phyloP scores from a whole-genome alignment of 345 rosid genomes.

The Raphanus raphanistrum region DNA sequence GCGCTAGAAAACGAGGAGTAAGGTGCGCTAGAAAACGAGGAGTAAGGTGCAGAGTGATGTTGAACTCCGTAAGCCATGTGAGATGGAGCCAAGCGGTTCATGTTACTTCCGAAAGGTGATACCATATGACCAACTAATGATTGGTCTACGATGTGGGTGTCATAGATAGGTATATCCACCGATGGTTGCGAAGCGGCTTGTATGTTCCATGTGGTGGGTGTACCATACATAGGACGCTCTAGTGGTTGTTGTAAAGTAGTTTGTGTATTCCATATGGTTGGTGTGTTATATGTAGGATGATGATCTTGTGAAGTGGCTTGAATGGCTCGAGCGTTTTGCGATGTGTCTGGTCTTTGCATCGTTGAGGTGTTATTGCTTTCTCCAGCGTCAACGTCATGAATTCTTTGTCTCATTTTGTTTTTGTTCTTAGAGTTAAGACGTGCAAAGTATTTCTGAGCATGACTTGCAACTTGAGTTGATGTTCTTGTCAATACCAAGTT shows the following conservation, averaged over 20 bases:
- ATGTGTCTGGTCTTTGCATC: constrained; percentile 62
- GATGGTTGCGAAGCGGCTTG: constrained; percentile 30
- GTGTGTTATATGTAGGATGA: neutral
- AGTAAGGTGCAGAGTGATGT: constrained; percentile 42
- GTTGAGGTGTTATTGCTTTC: constrained; percentile 48
- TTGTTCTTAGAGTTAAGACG: constrained; percentile 74
- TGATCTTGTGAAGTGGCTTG: constrained; percentile 25
- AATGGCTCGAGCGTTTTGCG: constrained; percentile 48
- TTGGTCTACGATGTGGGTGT: constrained; percentile 57
- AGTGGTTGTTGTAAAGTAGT: neutral
- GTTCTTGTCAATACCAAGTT: constrained; percentile 76
- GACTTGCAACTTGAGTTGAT: constrained; percentile 91
- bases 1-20: constrained; percentile 39
- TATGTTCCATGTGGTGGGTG: constrained; percentile 8
- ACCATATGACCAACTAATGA: constrained; percentile 66
- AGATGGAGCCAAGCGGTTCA: constrained; percentile 55
- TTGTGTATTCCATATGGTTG: constrained; percentile 3
- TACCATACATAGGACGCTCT: neutral
- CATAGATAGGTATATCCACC: constrained; percentile 45
- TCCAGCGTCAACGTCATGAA: constrained; percentile 65
- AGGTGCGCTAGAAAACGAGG: constrained; percentile 37
- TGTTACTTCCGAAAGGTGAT: constrained; percentile 72
- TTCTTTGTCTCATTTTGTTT: constrained; percentile 69
- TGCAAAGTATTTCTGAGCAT: constrained; percentile 83
- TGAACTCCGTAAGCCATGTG: constrained; percentile 61